Evolutionary conservation across 2,329 filamentous ascomycete genomes (phyloP), one percentile per base, ranked within the genome.

Genomic region (Ophiostoma ulmi): DNA sequence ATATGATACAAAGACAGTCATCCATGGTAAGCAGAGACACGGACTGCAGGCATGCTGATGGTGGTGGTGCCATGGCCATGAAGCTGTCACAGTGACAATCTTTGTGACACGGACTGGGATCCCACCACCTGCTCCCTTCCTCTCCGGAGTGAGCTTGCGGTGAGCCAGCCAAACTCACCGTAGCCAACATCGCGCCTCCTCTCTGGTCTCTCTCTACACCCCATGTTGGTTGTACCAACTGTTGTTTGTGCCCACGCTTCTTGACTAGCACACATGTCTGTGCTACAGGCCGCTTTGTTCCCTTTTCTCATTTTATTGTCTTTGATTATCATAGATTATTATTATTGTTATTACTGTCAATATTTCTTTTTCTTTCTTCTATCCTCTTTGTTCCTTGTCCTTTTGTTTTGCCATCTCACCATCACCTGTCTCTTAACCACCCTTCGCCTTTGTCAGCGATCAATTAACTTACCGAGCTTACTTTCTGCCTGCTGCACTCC

Each of bases 241-340:
- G 58, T 63, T 63, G 26, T 36, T 63, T 63, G 58, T 63, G 58
- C 58, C 17, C 58, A 63, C 22, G 58, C 26, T 20, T 58, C 26
- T 35, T 35, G 22, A 2, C 55, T 17, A 61, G 26, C 55, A 63
- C 58, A 35, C 26, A 63, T 63, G 58, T 63, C 14, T 63, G 58
- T 63, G 58, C 58, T 63, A 63, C 58, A 31, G 26, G 1, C 17
- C 17, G 26, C 58, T 63, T 31, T 17, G n/a, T 35, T 20, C 26
- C n/a, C 13, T 35, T 63, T 61, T 31, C 1, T 26, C 5, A n/a
- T 55, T 55, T 22, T 55, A 61, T 61, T 31, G 22, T 26, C 6
- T 55, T 22, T 39, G 31, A 39, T 13, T 39, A 39, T 39, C 11
- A 39, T 26, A 26, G 31, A 31, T 31, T 3, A 31, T 31, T 31